Evolutionary conservation across 306 rosid species (phyloP).

Genomic region (Quercus rubra): DNA sequence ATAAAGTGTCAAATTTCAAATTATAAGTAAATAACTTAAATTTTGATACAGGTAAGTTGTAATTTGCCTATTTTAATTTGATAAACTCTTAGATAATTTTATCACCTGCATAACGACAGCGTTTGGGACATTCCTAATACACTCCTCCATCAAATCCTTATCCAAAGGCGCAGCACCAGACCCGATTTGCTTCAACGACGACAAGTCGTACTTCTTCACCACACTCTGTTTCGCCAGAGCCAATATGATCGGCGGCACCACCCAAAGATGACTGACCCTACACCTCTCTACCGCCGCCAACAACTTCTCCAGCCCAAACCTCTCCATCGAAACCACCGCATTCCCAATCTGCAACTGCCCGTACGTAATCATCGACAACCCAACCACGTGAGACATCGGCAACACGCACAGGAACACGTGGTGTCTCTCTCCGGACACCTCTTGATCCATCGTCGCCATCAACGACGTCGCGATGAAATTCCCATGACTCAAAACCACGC

Average conservation of each 20-base stretch:
- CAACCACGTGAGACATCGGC: constrained; percentile 90
- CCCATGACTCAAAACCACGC: constrained; percentile 65
- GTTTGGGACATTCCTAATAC: constrained; percentile 48
- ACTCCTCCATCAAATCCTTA: constrained; percentile 75
- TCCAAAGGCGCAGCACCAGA: constrained; percentile 94
- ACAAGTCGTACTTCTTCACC: constrained; percentile 55
- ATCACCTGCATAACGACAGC: constrained; percentile 49
- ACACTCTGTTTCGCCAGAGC: constrained; percentile 62
- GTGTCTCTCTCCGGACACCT: constrained; percentile 23
- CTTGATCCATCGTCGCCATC: constrained; percentile 65
- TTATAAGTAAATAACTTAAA: no score
- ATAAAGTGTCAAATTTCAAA: no score
- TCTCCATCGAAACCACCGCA: constrained; percentile 47
- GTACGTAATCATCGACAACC: constrained; percentile 47
- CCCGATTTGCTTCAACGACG: constrained; percentile 59
- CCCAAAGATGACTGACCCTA: constrained; percentile 63
- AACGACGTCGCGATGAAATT: constrained; percentile 63
- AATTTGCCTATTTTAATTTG: no score
- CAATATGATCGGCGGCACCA: constrained; percentile 78
- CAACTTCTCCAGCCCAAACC: constrained; percentile 50
- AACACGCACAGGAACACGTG: constrained; percentile 57
- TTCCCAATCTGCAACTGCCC: constrained; percentile 59
- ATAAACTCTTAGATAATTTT: no score
- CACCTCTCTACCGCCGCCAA: constrained; percentile 54
- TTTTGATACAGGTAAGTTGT: accelerated